These are phyloP conservation scores for Trichoderma koningiopsis DNA, from an alignment of 2,329 filamentous ascomycete genomes.

Conservation along the genomic window DNA sequence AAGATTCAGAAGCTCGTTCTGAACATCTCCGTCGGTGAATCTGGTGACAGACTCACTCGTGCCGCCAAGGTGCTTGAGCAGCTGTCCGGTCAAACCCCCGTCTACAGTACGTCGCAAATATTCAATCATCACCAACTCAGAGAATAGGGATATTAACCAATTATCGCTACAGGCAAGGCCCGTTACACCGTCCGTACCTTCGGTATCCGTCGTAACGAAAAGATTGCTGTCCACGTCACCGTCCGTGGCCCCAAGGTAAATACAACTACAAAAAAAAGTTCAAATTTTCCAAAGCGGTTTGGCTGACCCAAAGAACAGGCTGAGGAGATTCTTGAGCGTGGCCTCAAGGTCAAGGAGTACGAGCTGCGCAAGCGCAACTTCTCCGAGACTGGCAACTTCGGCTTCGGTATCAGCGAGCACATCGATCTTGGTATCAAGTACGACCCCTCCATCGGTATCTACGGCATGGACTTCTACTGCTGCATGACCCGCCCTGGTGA, in stretches of 20 bases:
- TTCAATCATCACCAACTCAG: background rate
- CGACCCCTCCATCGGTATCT: conserved; percentile 96
- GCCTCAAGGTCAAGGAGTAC: conserved; percentile 99
- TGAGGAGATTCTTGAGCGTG: conserved; percentile 99
- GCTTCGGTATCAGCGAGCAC: conserved; percentile 99
- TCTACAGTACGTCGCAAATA: conserved; percentile 77
- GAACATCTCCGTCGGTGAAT: conserved; percentile 99
- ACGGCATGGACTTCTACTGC: conserved; percentile 99
- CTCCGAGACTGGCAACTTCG: conserved; percentile 99
- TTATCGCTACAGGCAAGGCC: conserved; percentile 77
- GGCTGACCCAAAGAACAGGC: conserved; percentile 53
- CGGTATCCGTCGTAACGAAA: conserved; percentile 99
- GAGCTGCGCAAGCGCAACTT: conserved; percentile 99
- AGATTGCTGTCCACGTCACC: conserved; percentile 99
- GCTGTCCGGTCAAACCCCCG: conserved; percentile 98
- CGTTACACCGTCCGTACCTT: conserved; percentile 99
- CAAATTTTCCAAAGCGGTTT: background rate
- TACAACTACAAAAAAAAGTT: background rate
- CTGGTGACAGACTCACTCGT: conserved; percentile 99
- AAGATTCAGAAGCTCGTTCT: conserved; percentile 99
- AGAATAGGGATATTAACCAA: background rate
- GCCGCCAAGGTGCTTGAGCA: conserved; percentile 99
- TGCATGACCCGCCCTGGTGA: conserved; percentile 99
- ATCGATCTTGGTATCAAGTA: conserved; percentile 99
- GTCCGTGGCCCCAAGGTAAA: conserved; percentile 85